phyloP scores from a whole-genome alignment of 2,329 filamentous ascomycete genomes.

The Fusarium acutatum region DNA sequence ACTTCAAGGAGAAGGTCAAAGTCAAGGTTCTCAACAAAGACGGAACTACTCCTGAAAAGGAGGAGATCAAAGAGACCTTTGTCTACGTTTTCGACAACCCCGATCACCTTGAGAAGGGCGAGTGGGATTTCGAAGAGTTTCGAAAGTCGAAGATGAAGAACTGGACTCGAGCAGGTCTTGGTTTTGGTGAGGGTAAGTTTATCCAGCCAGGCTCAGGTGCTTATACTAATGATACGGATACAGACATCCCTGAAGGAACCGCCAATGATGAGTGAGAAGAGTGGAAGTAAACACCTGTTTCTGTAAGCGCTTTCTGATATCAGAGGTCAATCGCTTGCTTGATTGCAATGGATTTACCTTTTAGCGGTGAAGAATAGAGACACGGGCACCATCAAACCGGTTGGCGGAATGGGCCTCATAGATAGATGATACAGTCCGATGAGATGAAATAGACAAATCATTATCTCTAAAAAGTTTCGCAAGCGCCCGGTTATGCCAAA shows the following conservation, averaged over 20 bases:
- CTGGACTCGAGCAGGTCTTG: constrained; percentile 63
- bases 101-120: constrained; percentile 68
- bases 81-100: constrained; percentile 71
- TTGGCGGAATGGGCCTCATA: neutral
- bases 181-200: constrained; percentile 51
- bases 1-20: constrained; percentile 63
- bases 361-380: constrained; percentile 27
- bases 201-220: neutral
- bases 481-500: constrained; percentile 10
- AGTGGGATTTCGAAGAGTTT: constrained; percentile 93
- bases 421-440: constrained; percentile 12
- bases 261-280: neutral
- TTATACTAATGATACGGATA: constrained; percentile 9
- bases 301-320: constrained; percentile 27
- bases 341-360: constrained; percentile 7
- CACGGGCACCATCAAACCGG: constrained; percentile 8
- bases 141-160: constrained; percentile 72
- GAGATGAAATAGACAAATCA: constrained; percentile 27
- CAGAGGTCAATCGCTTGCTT: constrained; percentile 9
- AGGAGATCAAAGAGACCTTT: constrained; percentile 61
- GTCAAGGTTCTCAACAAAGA: constrained; percentile 61
- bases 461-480: neutral
- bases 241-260: constrained; percentile 37
- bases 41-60: constrained; percentile 50
- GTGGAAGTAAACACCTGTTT: constrained; percentile 13